Evolutionary conservation across 2,329 filamentous ascomycete genomes (phyloP).

Genomic region (Penicillium sp.): DNA sequence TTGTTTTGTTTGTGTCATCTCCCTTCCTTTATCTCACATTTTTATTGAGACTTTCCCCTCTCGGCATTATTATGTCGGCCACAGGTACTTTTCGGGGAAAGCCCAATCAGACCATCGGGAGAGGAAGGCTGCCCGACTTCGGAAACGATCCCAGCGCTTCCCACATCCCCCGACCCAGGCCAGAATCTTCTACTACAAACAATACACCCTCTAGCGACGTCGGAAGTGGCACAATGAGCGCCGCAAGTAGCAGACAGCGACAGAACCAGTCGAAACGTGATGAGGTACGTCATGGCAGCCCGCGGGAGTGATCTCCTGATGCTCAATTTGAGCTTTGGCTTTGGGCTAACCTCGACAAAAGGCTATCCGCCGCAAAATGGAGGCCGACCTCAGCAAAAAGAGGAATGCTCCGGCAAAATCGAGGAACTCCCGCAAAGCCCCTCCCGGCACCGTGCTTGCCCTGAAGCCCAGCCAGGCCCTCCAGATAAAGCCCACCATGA

Average conservation of each 20-base stretch:
- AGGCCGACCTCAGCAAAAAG: slow-evolving; percentile 97
- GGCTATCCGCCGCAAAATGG: slow-evolving; percentile 96
- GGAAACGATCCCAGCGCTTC: slow-evolving; percentile 52
- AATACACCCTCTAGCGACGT: slow-evolving; percentile 48
- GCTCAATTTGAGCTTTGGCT: background rate
- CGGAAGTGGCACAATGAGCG: slow-evolving; percentile 71
- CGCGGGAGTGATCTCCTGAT: background rate
- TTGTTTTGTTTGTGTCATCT: slow-evolving; percentile 16
- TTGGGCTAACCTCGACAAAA: slow-evolving; percentile 38
- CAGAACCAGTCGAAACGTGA: slow-evolving; percentile 97
- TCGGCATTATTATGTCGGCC: slow-evolving; percentile 52
- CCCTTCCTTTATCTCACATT: slow-evolving; percentile 9
- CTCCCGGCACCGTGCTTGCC: slow-evolving; percentile 91
- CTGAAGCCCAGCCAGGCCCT: slow-evolving; percentile 92
- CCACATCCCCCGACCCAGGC: slow-evolving; percentile 60
- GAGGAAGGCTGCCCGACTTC: slow-evolving; percentile 53
- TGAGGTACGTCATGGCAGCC: slow-evolving; percentile 65
- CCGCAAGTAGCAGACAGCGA: slow-evolving; percentile 81
- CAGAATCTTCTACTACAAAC: slow-evolving; percentile 46
- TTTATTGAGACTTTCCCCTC: slow-evolving; percentile 20
- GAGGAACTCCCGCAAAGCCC: slow-evolving; percentile 85
- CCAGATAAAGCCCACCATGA: slow-evolving; percentile 94
- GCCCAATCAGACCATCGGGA: slow-evolving; percentile 52
- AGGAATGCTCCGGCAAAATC: slow-evolving; percentile 75
- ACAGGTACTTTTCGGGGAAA: slow-evolving; percentile 60